These are phyloP conservation scores for Mortierella sp. DNA, from an alignment of 371 early-diverging fungal genomes.

Conservation along the genomic window DNA sequence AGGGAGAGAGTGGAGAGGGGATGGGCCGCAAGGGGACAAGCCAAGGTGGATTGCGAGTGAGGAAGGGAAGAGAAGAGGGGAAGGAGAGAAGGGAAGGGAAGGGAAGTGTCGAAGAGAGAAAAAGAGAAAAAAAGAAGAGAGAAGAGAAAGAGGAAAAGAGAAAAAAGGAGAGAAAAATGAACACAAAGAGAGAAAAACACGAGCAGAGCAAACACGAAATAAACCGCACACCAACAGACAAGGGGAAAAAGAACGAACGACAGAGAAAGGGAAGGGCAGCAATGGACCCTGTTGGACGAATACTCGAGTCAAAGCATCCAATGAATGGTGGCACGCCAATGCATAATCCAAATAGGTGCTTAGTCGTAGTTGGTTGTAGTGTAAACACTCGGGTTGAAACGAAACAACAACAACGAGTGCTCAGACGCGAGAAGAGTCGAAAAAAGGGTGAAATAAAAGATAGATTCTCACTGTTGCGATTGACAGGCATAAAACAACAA, in stretches of 20 bases:
- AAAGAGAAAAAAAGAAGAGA: background rate
- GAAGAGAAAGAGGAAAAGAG: background rate
- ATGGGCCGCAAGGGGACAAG: background rate
- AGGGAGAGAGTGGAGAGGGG: background rate
- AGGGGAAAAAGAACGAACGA: background rate
- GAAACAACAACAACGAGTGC: background rate
- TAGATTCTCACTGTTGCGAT: slow-evolving; percentile 13
- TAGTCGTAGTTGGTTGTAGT: background rate
- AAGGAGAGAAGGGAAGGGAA: background rate
- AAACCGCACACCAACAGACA: too few relatives aligned
- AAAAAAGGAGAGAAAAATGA: background rate
- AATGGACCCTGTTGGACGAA: slow-evolving; percentile 9
- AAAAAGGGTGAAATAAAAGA: background rate
- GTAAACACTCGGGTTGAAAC: too few relatives aligned
- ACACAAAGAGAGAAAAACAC: background rate
- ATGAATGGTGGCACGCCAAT: background rate
- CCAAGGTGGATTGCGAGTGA: background rate
- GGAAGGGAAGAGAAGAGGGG: background rate
- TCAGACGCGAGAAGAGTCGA: background rate
- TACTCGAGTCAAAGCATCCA: background rate
- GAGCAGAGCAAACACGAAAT: background rate
- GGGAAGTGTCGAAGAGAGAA: background rate
- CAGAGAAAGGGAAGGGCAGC: background rate
- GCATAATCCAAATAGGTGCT: background rate
- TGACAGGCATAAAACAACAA: background rate